Evolutionary conservation across 257 asterid species (phyloP).

Genomic region (Solanum dulcamara): DNA sequence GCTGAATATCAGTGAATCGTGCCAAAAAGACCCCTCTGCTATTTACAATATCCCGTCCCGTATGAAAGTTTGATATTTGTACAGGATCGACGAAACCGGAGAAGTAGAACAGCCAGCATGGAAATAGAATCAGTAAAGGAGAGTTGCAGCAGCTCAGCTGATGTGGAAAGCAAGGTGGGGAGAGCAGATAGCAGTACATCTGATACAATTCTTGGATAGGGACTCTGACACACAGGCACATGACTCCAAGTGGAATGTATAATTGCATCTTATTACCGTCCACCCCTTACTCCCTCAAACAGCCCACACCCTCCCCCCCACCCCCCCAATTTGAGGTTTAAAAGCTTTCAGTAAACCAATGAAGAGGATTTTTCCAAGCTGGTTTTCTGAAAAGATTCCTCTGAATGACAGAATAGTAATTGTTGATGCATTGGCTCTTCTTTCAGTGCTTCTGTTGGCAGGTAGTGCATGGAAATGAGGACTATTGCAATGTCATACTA

Average conservation of each 20-base stretch:
- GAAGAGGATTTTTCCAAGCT: constrained; percentile 18
- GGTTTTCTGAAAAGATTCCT: constrained; percentile 37
- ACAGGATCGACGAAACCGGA: constrained; percentile 68
- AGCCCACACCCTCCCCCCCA: background rate
- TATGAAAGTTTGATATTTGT: background rate
- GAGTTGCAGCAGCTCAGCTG: constrained; percentile 27
- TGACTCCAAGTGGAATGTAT: constrained; percentile 10
- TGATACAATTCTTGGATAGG: constrained; percentile 28
- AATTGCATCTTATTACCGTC: constrained; percentile 5
- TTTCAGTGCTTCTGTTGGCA: constrained; percentile 14
- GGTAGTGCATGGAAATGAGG: constrained; percentile 17
- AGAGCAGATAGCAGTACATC: constrained; percentile 33
- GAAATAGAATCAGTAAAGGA: constrained; percentile 62
- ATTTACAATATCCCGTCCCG: background rate
- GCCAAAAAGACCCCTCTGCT: background rate
- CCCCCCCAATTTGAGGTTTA: background rate
- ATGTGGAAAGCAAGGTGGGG: constrained; percentile 32
- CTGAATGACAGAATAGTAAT: constrained; percentile 18
- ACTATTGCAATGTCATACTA: background rate
- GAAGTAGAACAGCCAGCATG: constrained; percentile 61
- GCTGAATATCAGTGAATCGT: background rate
- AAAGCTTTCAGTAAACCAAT: constrained; percentile 19
- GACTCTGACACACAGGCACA: constrained; percentile 17
- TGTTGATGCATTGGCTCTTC: constrained; percentile 23
- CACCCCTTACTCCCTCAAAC: background rate